Conservation (phyloP, 169 alveolate genomes). For the Eimeria acervulina region DNA sequence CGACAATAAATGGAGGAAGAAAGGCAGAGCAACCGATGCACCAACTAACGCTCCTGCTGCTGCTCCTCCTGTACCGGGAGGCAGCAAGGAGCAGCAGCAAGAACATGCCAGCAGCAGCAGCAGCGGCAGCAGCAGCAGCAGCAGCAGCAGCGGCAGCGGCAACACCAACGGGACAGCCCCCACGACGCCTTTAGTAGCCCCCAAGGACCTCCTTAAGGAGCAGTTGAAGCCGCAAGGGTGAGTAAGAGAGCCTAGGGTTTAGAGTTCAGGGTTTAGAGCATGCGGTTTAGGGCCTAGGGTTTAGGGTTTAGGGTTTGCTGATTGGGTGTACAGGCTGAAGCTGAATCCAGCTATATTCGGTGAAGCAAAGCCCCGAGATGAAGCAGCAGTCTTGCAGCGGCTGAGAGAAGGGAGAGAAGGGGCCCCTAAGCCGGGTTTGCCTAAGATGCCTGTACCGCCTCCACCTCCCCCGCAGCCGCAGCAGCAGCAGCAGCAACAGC, state of each 20-base stretch:
- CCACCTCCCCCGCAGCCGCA: slow-evolving; percentile 37
- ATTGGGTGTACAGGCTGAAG: slow-evolving; percentile 16
- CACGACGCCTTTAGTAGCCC: slow-evolving; percentile 22
- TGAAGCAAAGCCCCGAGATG: slow-evolving; percentile 55
- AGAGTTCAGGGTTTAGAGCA: neutral
- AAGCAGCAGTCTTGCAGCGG: slow-evolving; percentile 15
- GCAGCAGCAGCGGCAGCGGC: slow-evolving; percentile 44
- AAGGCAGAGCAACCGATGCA: neutral
- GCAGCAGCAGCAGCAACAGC: slow-evolving; percentile 30
- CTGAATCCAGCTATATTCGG: slow-evolving; percentile 43
- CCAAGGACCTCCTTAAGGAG: slow-evolving; percentile 36
- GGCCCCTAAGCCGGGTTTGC: neutral
- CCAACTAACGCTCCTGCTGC: neutral
- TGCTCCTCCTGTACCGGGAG: neutral
- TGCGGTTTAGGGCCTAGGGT: neutral
- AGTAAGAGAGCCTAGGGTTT: too few relatives aligned
- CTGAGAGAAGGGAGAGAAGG: slow-evolving; percentile 25
- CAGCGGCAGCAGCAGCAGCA: slow-evolving; percentile 12
- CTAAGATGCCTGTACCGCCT: neutral
- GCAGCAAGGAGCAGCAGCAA: slow-evolving; percentile 64
- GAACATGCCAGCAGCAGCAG: neutral
- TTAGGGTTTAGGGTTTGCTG: slow-evolving; percentile 8
- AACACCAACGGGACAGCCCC: slow-evolving; percentile 18
- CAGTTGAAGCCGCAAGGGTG: slow-evolving; percentile 60
- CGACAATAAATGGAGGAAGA: slow-evolving; percentile 15